Percentiles rank a stretch among this genome's conserved stretches.
Conservation (phyloP, 805 yeast species). For the Komagataella kurtzmanii region DNA sequence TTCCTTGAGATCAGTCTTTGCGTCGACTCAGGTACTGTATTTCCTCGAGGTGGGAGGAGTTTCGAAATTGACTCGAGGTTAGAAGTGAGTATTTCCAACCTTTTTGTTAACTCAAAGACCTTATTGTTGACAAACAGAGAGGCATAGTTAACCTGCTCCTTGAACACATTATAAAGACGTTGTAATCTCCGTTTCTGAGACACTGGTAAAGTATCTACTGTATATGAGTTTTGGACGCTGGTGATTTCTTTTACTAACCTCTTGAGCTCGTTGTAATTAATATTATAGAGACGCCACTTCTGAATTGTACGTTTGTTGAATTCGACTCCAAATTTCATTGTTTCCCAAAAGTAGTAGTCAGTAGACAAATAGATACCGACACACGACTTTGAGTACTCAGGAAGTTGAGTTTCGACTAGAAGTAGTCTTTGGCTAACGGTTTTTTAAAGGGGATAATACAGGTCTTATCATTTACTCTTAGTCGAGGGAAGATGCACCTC, state of each 20-base stretch:
- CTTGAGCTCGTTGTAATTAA: conserved; percentile 74
- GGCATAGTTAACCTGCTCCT: conserved; percentile 46
- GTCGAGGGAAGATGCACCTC: background rate
- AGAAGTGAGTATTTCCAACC: conserved; percentile 15
- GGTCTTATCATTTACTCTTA: background rate
- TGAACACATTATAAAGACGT: conserved; percentile 27
- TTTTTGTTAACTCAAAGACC: conserved; percentile 51
- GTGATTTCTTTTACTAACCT: conserved; percentile 48
- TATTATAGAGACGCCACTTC: conserved; percentile 77
- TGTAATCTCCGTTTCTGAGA: conserved; percentile 9
- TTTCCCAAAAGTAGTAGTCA: background rate
- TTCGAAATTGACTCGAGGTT: background rate
- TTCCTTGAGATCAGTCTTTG: conserved; percentile 11
- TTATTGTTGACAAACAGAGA: conserved; percentile 55
- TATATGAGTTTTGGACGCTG: conserved; percentile 5
- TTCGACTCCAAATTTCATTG: conserved; percentile 82
- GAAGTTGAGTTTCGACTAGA: background rate
- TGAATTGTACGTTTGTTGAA: conserved; percentile 65
- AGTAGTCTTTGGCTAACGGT: background rate
- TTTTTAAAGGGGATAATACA: background rate
- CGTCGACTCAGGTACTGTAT: conserved; percentile 3
- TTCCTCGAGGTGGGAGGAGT: background rate
- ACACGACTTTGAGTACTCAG: background rate
- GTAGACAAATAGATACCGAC: background rate
- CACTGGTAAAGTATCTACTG: background rate